phyloP scores from a whole-genome alignment of 331 rosid genomes.

The Arachis monticola region DNA sequence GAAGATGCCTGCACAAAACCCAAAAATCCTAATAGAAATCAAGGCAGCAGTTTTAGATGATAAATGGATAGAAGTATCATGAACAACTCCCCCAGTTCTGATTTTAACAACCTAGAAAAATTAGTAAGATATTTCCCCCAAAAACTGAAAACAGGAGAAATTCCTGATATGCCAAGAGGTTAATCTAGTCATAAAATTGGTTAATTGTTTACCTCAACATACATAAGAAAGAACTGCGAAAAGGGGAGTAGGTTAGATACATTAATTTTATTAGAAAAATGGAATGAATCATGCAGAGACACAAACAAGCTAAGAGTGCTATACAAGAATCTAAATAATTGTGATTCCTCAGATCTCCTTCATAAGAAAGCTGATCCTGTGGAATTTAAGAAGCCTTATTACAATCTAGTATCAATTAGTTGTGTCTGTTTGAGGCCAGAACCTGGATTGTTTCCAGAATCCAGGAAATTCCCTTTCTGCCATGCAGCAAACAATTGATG shows the following conservation, averaged over 20 bases:
- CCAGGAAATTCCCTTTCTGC: constrained; percentile 2
- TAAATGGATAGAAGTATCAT: constrained; percentile 7
- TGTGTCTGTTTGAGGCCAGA: constrained; percentile 10
- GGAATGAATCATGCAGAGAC: not conserved
- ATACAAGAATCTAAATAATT: constrained; percentile 1
- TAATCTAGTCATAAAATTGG: constrained; percentile 1
- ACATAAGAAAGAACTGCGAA: not conserved
- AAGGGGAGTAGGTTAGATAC: not conserved
- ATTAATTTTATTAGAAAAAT: not conserved
- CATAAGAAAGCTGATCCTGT: constrained; percentile 12
- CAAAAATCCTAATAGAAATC: not conserved
- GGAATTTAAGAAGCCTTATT: constrained; percentile 9
- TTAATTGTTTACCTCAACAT: not conserved
- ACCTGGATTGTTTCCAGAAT: constrained; percentile 16
- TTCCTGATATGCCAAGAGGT: not conserved
- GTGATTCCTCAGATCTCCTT: constrained; percentile 16
- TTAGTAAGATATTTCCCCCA: not conserved
- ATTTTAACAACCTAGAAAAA: constrained; percentile 18
- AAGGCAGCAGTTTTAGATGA: not conserved
- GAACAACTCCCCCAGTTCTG: not conserved
- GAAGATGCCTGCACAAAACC: not conserved
- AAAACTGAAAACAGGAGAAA: not conserved
- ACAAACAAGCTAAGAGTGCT: not conserved
- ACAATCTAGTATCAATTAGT: not conserved
- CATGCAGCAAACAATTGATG: constrained; percentile 17